Conservation (phyloP, 2,329 filamentous ascomycete species). For the Scedosporium minutisporum region DNA sequence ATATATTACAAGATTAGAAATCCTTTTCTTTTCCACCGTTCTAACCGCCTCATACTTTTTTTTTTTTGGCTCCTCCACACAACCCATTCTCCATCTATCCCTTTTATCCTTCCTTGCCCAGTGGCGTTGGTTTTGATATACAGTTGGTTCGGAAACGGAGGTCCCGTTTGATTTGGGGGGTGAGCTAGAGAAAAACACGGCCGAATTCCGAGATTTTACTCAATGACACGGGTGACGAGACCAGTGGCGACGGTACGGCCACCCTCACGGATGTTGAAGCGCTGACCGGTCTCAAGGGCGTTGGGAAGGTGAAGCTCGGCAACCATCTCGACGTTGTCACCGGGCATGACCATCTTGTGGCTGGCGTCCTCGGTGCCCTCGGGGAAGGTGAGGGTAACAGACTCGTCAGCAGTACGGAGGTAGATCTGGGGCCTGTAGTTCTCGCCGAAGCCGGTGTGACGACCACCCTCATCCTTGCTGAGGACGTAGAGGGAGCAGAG, state of each 20-base stretch:
- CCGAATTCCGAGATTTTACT: slow-evolving; percentile 27
- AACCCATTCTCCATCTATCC: background rate
- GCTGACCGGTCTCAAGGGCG: slow-evolving; percentile 82
- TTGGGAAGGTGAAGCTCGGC: slow-evolving; percentile 76
- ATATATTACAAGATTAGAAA: background rate
- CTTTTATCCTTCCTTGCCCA: no score
- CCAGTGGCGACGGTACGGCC: slow-evolving; percentile 81
- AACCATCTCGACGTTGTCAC: slow-evolving; percentile 98
- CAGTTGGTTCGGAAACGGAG: no score
- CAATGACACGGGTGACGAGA: slow-evolving; percentile 64
- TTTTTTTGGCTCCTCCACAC: background rate
- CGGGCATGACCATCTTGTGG: slow-evolving; percentile 86
- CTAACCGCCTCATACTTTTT: background rate
- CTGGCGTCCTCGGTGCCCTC: slow-evolving; percentile 65
- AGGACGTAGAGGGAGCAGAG: slow-evolving; percentile 93
- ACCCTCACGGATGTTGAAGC: slow-evolving; percentile 97
- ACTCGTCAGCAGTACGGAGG: slow-evolving; percentile 82
- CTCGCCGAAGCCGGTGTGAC: slow-evolving; percentile 88
- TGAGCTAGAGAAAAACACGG: no score
- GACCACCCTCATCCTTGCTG: slow-evolving; percentile 94
- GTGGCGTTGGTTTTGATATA: background rate
- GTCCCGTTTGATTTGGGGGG: no score
- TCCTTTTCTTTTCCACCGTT: background rate
- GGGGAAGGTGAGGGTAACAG: slow-evolving; percentile 73
- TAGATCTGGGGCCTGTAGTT: slow-evolving; percentile 98